These are phyloP conservation scores for Penicillium fuscoglaucum DNA, from an alignment of 2,329 filamentous ascomycete species.

Conservation along the genomic window DNA sequence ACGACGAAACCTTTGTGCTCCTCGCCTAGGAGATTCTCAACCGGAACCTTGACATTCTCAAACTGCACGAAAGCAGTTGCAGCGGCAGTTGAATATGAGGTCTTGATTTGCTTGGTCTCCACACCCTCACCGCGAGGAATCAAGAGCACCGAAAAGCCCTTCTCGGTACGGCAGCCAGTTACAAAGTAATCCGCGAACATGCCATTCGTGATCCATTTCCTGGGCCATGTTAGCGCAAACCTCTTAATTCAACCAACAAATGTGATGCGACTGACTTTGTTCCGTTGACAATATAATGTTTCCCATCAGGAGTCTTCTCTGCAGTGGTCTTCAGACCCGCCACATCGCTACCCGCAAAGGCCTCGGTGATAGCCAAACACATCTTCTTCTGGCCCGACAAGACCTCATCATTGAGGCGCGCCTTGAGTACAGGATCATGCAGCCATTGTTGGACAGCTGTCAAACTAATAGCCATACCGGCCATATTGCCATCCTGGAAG, in stretches of 20 bases:
- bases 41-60: constrained; percentile 83
- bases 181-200: constrained; percentile 83
- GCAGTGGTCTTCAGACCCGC: constrained; percentile 77
- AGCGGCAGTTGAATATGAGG: constrained; percentile 71
- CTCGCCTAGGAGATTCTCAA: constrained; percentile 72
- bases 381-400: constrained; percentile 83
- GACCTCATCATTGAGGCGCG: constrained; percentile 68
- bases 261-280: constrained; percentile 33
- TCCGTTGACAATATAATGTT: constrained; percentile 62
- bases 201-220: constrained; percentile 87
- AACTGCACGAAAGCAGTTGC: constrained; percentile 79
- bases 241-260: neutral
- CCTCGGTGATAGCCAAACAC: constrained; percentile 83
- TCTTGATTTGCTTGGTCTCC: constrained; percentile 63
- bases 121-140: constrained; percentile 72
- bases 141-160: constrained; percentile 74
- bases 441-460: constrained; percentile 80
- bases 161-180: constrained; percentile 73
- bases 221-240: constrained; percentile 46
- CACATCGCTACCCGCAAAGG: constrained; percentile 82
- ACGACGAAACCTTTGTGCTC: constrained; percentile 86
- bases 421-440: constrained; percentile 64
- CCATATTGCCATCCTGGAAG: constrained; percentile 85
- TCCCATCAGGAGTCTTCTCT: constrained; percentile 71
- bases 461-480: constrained; percentile 79